A percentile compares a stretch with the other conserved stretches of the same genome.
phyloP scores from a whole-genome alignment of 179 eudicot species.

The Actinidia chinensis region DNA sequence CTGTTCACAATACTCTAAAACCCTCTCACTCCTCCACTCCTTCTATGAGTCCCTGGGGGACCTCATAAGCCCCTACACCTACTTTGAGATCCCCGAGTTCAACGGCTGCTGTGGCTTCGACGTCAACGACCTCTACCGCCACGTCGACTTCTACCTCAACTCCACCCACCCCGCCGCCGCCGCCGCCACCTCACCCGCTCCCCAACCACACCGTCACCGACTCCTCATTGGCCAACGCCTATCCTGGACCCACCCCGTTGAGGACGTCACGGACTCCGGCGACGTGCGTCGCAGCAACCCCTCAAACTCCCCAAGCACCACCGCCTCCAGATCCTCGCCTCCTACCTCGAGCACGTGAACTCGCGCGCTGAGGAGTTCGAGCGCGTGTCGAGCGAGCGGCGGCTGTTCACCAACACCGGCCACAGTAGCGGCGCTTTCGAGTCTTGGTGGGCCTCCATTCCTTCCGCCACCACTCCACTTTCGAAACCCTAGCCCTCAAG shows the following conservation, averaged over 20 bases:
- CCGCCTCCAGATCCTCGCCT: slow-evolving; percentile 16
- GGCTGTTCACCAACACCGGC: slow-evolving; percentile 33
- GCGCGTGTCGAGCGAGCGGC: slow-evolving; percentile 31
- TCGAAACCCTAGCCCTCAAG: slow-evolving; percentile 32
- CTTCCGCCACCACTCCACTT: slow-evolving; percentile 37
- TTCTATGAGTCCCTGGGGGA: slow-evolving; percentile 33
- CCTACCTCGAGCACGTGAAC: slow-evolving; percentile 28
- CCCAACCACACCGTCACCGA: slow-evolving; percentile 36
- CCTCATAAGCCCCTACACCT: slow-evolving; percentile 29
- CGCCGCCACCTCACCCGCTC: slow-evolving; percentile 38
- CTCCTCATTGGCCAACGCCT: slow-evolving; percentile 25
- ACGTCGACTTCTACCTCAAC: slow-evolving; percentile 34
- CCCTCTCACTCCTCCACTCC: slow-evolving; percentile 27
- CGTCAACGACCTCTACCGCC: slow-evolving; percentile 40
- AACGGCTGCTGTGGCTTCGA: slow-evolving; percentile 38
- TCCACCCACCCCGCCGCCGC: slow-evolving; percentile 33
- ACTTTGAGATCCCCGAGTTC: slow-evolving; percentile 37
- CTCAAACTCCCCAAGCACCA: slow-evolving; percentile 34
- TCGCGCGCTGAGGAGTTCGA: slow-evolving; percentile 33
- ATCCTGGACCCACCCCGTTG: slow-evolving; percentile 39
- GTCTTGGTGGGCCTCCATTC: slow-evolving; percentile 38
- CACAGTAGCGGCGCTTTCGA: slow-evolving; percentile 33
- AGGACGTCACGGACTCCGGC: slow-evolving; percentile 28
- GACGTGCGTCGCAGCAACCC: slow-evolving; percentile 35
- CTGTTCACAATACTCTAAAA: slow-evolving; percentile 37